phyloP scores from a whole-genome alignment of 306 rosid species.

The Vicia sativa region DNA sequence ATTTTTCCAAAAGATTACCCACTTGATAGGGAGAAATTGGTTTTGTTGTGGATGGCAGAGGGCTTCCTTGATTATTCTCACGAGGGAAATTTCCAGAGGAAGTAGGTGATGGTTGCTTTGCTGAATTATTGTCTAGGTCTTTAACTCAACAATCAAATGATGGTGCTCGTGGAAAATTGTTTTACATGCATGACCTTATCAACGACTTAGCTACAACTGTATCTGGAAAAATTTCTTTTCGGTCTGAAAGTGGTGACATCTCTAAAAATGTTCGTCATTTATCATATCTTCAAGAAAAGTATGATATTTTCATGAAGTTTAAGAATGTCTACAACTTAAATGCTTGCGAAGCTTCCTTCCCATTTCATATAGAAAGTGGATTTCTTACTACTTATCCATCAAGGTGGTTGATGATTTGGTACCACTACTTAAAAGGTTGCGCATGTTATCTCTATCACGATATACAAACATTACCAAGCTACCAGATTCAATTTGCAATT shows the following conservation, averaged over 20 bases:
- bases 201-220: too few relatives aligned
- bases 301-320: neutral
- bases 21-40: too few relatives aligned
- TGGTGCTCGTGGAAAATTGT: too few relatives aligned
- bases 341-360: constrained; percentile 4
- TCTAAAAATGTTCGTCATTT: constrained; percentile 29
- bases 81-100: too few relatives aligned
- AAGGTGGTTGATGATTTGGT: neutral
- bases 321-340: neutral
- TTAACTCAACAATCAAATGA: too few relatives aligned
- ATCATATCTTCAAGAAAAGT: neutral
- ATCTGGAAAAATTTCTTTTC: neutral
- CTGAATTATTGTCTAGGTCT: too few relatives aligned
- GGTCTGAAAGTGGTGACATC: neutral
- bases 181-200: too few relatives aligned
- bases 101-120: too few relatives aligned
- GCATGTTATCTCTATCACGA: neutral
- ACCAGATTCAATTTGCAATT: neutral
- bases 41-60: too few relatives aligned
- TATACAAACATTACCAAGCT: neutral
- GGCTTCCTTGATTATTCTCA: too few relatives aligned
- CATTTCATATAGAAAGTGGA: fast-evolving
- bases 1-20: too few relatives aligned
- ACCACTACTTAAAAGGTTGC: neutral
- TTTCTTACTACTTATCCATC: too few relatives aligned